Conservation (phyloP, 257 asterid species). For the Plantago elongata region DNA sequence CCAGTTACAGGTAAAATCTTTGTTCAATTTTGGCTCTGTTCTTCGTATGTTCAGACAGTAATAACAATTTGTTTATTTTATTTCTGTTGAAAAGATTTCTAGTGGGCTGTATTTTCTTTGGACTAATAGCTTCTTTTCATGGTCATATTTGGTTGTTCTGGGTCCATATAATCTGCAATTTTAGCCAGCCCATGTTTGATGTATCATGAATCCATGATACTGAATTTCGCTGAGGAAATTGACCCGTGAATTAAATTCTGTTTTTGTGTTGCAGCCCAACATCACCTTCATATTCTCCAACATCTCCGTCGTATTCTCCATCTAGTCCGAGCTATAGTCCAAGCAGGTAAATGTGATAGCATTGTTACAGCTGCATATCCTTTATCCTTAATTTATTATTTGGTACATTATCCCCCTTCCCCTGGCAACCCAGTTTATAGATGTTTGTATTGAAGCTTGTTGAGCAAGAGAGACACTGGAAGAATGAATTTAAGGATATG, state of each 20-base stretch:
- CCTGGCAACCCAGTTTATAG: too few relatives aligned
- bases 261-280: constrained; percentile 75
- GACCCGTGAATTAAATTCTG: constrained; percentile 14
- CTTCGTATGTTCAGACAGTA: constrained; percentile 2
- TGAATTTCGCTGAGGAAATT: constrained; percentile 1
- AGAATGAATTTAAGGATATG: too few relatives aligned
- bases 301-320: constrained; percentile 92
- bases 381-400: too few relatives aligned
- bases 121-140: constrained; percentile 5
- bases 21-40: constrained; percentile 8
- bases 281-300: constrained; percentile 90
- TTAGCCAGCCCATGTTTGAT: background rate
- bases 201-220: too few relatives aligned
- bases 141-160: constrained; percentile 15
- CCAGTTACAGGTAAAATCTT: constrained; percentile 83
- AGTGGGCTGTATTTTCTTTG: background rate
- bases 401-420: too few relatives aligned
- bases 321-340: constrained; percentile 96
- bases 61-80: background rate
- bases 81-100: background rate
- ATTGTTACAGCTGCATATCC: background rate
- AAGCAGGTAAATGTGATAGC: constrained; percentile 58
- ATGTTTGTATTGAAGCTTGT: too few relatives aligned
- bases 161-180: background rate
- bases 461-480: too few relatives aligned